Percentiles rank a stretch among this genome's conserved stretches.
phyloP scores from a whole-genome alignment of 129 eudicot genomes.

The Oenanthe sinensis region DNA sequence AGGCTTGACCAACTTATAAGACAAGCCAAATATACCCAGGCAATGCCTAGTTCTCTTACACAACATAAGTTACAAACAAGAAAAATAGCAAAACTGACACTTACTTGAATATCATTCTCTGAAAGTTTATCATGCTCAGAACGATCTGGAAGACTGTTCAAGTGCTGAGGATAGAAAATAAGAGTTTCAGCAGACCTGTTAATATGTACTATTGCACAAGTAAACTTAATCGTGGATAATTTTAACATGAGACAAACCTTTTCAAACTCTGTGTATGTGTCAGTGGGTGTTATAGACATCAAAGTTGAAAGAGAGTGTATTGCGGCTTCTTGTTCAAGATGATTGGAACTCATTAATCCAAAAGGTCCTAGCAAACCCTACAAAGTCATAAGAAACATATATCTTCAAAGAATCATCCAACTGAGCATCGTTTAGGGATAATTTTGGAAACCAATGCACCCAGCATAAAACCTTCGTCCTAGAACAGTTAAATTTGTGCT shows the following conservation, averaged over 20 bases:
- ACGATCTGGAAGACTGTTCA: conserved; percentile 66
- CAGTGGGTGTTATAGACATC: conserved; percentile 77
- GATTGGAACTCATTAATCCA: conserved; percentile 73
- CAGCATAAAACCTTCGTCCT: not conserved
- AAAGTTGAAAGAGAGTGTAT: conserved; percentile 68
- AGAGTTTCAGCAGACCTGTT: not conserved
- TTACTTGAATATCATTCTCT: conserved; percentile 75
- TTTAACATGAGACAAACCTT: conserved; percentile 37
- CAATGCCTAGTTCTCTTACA: not conserved
- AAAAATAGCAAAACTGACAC: not conserved
- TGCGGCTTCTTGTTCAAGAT: conserved; percentile 81
- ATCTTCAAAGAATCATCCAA: not conserved
- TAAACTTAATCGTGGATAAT: not conserved
- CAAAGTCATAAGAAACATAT: not conserved
- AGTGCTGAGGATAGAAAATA: conserved; percentile 42
- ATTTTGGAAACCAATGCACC: not conserved
- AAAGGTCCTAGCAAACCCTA: conserved; percentile 73
- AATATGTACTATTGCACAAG: not conserved
- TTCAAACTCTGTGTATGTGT: conserved; percentile 69
- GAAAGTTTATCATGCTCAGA: conserved; percentile 69
- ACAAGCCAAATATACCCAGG: not conserved
- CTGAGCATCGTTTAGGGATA: not conserved
- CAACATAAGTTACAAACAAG: not conserved
- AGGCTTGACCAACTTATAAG: not conserved
- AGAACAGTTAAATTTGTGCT: not conserved